These are phyloP conservation scores for Fusarium hainanense DNA, from an alignment of 2,329 filamentous ascomycete genomes.

Conservation along the genomic window DNA sequence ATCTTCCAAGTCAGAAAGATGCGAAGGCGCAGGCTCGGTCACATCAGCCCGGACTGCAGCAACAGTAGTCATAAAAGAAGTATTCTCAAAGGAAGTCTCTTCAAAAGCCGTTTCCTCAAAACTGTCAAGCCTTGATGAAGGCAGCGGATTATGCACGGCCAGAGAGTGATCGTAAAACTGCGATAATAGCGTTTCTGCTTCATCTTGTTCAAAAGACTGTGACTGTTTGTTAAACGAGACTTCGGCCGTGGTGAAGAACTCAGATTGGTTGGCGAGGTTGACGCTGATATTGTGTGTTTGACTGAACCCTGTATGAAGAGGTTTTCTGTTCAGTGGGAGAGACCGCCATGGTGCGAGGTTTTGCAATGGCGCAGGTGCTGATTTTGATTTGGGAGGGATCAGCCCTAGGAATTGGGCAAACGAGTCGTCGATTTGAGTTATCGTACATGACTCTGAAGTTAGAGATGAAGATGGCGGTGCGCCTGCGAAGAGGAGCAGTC, in stretches of 20 bases:
- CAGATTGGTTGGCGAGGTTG: slow-evolving; percentile 48
- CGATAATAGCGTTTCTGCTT: slow-evolving; percentile 58
- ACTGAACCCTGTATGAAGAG: slow-evolving; percentile 64
- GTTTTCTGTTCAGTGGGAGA: slow-evolving; percentile 59
- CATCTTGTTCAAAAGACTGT: slow-evolving; percentile 45
- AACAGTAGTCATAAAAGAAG: slow-evolving; percentile 55
- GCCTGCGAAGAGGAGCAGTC: slow-evolving; percentile 54
- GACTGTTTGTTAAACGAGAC: slow-evolving; percentile 49
- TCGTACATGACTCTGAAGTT: slow-evolving; percentile 46
- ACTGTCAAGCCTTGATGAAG: slow-evolving; percentile 68
- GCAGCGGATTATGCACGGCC: slow-evolving; percentile 72
- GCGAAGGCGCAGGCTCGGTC: slow-evolving; percentile 45
- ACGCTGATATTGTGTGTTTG: slow-evolving; percentile 58
- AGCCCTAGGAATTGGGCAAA: slow-evolving; percentile 47
- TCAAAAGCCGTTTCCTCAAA: slow-evolving; percentile 43
- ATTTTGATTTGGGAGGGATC: background rate
- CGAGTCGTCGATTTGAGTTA: slow-evolving; percentile 43
- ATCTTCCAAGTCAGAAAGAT: slow-evolving; percentile 69
- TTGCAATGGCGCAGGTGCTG: slow-evolving; percentile 45
- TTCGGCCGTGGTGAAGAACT: slow-evolving; percentile 62
- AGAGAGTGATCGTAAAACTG: slow-evolving; percentile 85
- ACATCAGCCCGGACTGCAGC: slow-evolving; percentile 45
- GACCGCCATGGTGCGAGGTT: slow-evolving; percentile 63
- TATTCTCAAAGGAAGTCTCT: slow-evolving; percentile 42
- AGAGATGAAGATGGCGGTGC: slow-evolving; percentile 50